Conservation (phyloP, 208 protist species). For the Wallacemonas sp. region DNA sequence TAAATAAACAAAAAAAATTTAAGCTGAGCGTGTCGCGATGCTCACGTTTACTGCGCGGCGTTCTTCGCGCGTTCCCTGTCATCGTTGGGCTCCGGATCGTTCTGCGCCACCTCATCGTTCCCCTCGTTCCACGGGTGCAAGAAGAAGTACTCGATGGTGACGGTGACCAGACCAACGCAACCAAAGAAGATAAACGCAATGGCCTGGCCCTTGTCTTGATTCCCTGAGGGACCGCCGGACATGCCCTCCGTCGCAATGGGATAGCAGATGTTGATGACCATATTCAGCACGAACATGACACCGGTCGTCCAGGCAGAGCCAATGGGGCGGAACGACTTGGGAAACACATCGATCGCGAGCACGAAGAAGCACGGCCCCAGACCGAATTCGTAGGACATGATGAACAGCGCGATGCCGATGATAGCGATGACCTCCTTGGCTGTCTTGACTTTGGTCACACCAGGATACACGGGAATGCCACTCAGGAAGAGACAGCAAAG, state of each 20-base stretch:
- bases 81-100: too few relatives aligned
- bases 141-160: slow-evolving; percentile 51
- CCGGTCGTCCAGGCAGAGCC: slow-evolving; percentile 44
- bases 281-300: slow-evolving; percentile 54
- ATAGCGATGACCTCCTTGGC: slow-evolving; percentile 37
- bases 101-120: too few relatives aligned
- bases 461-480: slow-evolving; percentile 55
- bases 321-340: slow-evolving; percentile 47
- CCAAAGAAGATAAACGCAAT: slow-evolving; percentile 68
- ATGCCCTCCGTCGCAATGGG: slow-evolving; percentile 59
- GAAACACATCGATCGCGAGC: slow-evolving; percentile 59
- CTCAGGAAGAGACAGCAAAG: slow-evolving; percentile 50
- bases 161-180: slow-evolving; percentile 34
- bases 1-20: slow-evolving; percentile 1
- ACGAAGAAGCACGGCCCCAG: slow-evolving; percentile 59
- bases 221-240: slow-evolving; percentile 51
- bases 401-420: slow-evolving; percentile 57
- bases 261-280: slow-evolving; percentile 63
- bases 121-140: slow-evolving; percentile 29
- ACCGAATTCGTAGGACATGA: slow-evolving; percentile 47
- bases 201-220: slow-evolving; percentile 62
- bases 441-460: slow-evolving; percentile 22
- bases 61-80: too few relatives aligned
- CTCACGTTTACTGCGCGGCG: not conserved
- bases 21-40: slow-evolving; percentile 1